Evolutionary conservation across 257 asterid genomes (phyloP).

Genomic region (Fraxinus americana): DNA sequence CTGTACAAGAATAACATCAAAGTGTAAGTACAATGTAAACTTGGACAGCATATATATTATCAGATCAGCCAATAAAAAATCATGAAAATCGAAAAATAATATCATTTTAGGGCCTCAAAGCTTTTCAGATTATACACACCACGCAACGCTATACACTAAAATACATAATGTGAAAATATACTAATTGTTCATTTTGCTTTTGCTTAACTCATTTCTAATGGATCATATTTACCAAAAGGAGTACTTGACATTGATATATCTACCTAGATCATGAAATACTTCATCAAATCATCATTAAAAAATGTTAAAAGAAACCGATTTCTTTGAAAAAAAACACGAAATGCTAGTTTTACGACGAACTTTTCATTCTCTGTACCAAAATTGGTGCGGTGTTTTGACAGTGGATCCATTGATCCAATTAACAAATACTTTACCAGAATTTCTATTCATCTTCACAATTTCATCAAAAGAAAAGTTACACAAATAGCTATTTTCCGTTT

Average conservation of each 20-base stretch:
- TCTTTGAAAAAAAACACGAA: neutral
- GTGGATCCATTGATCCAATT: neutral
- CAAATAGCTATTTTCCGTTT: neutral
- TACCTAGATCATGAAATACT: neutral
- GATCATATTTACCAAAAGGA: neutral
- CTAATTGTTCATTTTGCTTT: neutral
- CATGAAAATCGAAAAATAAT: neutral
- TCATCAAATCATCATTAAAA: neutral
- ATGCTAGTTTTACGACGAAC: neutral
- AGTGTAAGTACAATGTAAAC: slow-evolving; percentile 1
- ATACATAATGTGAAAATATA: neutral
- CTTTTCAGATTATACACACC: neutral
- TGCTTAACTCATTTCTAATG: neutral
- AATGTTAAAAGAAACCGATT: neutral
- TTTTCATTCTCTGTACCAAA: neutral
- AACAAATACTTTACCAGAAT: neutral
- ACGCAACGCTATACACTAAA: neutral
- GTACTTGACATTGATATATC: neutral
- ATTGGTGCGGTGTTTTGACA: neutral
- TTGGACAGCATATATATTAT: neutral
- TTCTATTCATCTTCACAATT: too few species aligned
- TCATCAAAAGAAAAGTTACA: neutral
- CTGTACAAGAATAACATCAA: slow-evolving; percentile 32
- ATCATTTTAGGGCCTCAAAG: neutral
- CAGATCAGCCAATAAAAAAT: neutral